phyloP scores from a whole-genome alignment of 345 rosid genomes.

The Angophora floribunda region DNA sequence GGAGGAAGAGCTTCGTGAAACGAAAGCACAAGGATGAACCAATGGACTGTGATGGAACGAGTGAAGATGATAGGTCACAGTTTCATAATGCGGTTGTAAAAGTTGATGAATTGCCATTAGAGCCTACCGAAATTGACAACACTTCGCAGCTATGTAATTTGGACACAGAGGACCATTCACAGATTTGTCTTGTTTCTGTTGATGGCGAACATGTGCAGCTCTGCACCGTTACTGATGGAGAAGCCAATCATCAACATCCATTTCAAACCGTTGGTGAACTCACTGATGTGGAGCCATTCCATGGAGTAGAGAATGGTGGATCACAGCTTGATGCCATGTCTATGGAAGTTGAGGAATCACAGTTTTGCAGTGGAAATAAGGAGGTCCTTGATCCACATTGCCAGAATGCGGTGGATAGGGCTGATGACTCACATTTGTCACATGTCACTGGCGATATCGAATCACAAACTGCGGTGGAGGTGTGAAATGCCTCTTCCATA shows the following conservation, averaged over 20 bases:
- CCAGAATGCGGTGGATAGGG: background rate
- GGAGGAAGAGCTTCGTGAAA: slow-evolving; percentile 66
- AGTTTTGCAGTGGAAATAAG: background rate
- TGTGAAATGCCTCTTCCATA: background rate
- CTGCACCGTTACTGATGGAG: slow-evolving; percentile 7
- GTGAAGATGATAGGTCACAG: slow-evolving; percentile 44
- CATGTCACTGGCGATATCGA: slow-evolving; percentile 10
- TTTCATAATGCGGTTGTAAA: slow-evolving; percentile 36
- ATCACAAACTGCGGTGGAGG: background rate
- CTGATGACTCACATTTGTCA: slow-evolving; percentile 9
- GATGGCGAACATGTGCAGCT: slow-evolving; percentile 18
- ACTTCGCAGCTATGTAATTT: slow-evolving; percentile 13
- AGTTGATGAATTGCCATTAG: slow-evolving; percentile 38
- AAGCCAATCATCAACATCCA: background rate
- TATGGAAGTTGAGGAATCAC: background rate
- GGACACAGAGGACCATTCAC: slow-evolving; percentile 30
- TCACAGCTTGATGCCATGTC: slow-evolving; percentile 2
- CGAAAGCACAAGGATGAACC: slow-evolving; percentile 54
- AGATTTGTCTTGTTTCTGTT: slow-evolving; percentile 23
- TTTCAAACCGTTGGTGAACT: background rate
- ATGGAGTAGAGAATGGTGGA: slow-evolving; percentile 2
- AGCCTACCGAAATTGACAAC: slow-evolving; percentile 17
- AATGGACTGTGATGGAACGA: slow-evolving; percentile 37
- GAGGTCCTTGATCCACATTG: background rate
- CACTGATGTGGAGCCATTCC: background rate